Base-by-base conservation (phyloP, 306 rosid genomes). In the Fragaria iinumae region DNA sequence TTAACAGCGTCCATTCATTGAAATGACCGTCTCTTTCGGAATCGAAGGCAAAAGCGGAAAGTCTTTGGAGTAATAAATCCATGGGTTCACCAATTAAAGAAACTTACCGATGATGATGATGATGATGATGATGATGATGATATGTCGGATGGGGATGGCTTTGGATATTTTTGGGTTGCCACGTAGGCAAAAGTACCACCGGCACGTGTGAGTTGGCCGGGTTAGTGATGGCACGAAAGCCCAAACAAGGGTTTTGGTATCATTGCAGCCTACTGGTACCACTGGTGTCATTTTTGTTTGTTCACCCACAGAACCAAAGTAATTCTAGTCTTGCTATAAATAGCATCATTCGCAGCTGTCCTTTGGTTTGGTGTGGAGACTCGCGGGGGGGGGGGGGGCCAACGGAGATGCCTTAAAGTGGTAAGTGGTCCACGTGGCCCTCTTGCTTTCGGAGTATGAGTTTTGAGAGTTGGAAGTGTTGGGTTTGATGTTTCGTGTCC, bases 191-290 rank as follows among this genome's bases (percentile, higher is more conserved):
- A 1, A 7, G 47, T 18, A 38, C 48, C 20, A 66, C 70, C 3
- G 70, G 16, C 70, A 66, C 29, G 70, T 66, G 70, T 64, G 44
- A 2, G 69, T 64, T 32, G 36, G 36, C 36, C 36, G 17, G 69
- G 44, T 32, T 7, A 6, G 41, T 11, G 0, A 45, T 0, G 13
- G 8, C 39, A 27, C 1, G 41, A 7, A 29, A 29, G 3, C 67
- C 67, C 1, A 12, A 21, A 23, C 1, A 9, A 13, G 3, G 64
- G 64, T 57, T 57, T 57, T 23, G 34, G 64, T 9, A 23, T 57
- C 34, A 12, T 13, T 1, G 16, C 0, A 2, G 4, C 16, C 13
- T 41, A 6, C 9, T 41, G 44, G 1, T 41, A 41, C 44, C 3
- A 6, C 1, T 6, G 44, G 44, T 0, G 7, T 41, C 44, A 41